Percentiles rank a stretch among this genome's conserved stretches.
Evolutionary conservation across 768 basidiomycete species (phyloP).

Genomic region (Psilocybe subaeruginosa): DNA sequence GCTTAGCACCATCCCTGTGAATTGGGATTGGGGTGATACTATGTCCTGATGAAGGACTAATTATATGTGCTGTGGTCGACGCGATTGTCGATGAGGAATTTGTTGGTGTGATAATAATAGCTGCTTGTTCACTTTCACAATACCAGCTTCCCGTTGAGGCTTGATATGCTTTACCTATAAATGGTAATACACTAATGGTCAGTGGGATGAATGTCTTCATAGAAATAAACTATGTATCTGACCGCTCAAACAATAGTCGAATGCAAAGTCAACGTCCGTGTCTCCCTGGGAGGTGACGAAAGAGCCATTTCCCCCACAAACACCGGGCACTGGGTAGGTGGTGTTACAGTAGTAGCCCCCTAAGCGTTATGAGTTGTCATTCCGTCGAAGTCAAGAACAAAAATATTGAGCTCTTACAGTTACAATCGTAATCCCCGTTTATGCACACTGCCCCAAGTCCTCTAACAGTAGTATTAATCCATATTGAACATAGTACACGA

Average conservation of each 20-base stretch:
- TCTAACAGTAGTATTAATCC: neutral
- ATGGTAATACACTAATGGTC: too few relatives aligned
- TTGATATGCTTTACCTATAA: neutral
- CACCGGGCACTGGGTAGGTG: neutral
- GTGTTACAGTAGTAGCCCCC: constrained; percentile 7
- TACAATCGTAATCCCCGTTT: constrained; percentile 4
- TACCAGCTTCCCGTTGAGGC: neutral
- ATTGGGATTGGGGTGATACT: neutral
- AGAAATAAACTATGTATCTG: neutral
- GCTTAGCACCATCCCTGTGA: neutral
- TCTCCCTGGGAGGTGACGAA: constrained; percentile 1
- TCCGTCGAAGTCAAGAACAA: neutral
- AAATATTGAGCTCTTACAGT: neutral
- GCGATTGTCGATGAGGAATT: neutral
- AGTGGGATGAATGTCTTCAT: neutral
- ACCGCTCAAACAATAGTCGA: constrained; percentile 17
- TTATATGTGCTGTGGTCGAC: neutral
- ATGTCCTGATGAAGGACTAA: too few relatives aligned
- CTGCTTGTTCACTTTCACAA: neutral
- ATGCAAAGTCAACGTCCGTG: constrained; percentile 3
- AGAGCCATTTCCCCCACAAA: constrained; percentile 11
- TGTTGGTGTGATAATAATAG: neutral
- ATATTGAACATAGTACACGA: neutral
- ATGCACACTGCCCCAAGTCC: neutral
- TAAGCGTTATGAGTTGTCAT: neutral